Percentiles rank a stretch among this genome's conserved stretches.
Conservation (phyloP, 768 basidiomycete genomes). For the Auriscalpium vulgare region DNA sequence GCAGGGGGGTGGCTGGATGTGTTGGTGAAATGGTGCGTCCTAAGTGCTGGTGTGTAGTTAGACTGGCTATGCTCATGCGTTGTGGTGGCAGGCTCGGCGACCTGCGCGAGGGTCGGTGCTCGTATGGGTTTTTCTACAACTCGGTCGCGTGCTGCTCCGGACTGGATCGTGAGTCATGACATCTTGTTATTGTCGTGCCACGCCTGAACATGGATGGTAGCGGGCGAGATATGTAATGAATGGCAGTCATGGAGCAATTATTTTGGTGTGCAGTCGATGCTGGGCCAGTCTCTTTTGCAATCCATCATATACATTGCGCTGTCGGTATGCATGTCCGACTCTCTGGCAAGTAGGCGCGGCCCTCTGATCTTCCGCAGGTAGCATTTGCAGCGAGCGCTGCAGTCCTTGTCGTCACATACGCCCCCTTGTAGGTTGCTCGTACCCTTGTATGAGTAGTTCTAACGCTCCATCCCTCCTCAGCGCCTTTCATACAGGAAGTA, state of each 20-base stretch:
- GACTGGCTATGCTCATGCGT: background rate
- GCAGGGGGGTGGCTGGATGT: slow-evolving; percentile 69
- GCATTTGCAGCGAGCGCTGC: slow-evolving; percentile 58
- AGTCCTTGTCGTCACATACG: slow-evolving; percentile 53
- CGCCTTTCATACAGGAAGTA: slow-evolving; percentile 77
- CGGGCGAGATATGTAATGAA: slow-evolving; percentile 57
- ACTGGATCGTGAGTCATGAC: slow-evolving; percentile 36
- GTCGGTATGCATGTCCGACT: slow-evolving; percentile 38
- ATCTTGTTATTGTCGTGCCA: background rate
- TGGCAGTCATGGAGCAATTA: slow-evolving; percentile 67
- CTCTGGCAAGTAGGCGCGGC: background rate
- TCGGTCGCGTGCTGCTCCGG: slow-evolving; percentile 65
- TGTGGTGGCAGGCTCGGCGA: slow-evolving; percentile 48
- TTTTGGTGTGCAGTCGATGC: slow-evolving; percentile 43
- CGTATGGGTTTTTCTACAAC: slow-evolving; percentile 65
- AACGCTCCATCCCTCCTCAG: slow-evolving; percentile 24
- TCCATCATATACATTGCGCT: slow-evolving; percentile 55
- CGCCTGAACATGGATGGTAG: slow-evolving; percentile 25
- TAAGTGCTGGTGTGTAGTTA: background rate
- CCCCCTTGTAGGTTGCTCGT: slow-evolving; percentile 50
- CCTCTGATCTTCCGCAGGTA: slow-evolving; percentile 31
- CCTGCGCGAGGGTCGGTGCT: slow-evolving; percentile 59
- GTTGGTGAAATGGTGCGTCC: slow-evolving; percentile 56
- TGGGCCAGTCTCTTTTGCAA: slow-evolving; percentile 57
- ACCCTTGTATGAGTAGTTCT: background rate